Conservation (phyloP, 768 basidiomycete species). For the Lyophyllum semitale region DNA sequence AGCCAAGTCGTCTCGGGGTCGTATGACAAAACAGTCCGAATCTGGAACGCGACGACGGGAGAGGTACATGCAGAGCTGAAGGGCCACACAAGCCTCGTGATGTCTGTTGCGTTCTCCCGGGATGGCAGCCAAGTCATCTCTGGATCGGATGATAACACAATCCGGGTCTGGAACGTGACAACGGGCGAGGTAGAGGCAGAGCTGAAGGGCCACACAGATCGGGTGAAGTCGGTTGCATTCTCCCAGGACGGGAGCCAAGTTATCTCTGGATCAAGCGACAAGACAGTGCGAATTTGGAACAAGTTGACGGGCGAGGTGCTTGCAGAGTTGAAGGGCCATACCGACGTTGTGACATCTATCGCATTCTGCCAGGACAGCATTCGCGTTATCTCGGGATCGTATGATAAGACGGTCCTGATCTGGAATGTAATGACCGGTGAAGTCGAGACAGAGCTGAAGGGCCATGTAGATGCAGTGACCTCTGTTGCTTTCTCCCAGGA, state of each 20-base stretch:
- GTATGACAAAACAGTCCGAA: not conserved
- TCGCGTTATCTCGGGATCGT: not conserved
- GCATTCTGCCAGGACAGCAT: not conserved
- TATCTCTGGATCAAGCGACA: not conserved
- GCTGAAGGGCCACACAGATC: not conserved
- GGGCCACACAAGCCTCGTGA: conserved; percentile 2
- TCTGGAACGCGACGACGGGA: not conserved
- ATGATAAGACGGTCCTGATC: not conserved
- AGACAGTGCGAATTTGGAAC: not conserved
- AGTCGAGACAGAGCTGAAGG: not conserved
- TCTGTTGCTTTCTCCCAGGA: not conserved
- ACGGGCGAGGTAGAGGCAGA: not conserved
- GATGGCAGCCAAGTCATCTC: conserved; percentile 1
- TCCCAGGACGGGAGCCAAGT: not conserved
- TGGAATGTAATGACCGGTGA: not conserved
- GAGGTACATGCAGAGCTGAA: not conserved
- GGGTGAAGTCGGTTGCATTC: not conserved
- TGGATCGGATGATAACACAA: not conserved
- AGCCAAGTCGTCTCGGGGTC: conserved; percentile 2
- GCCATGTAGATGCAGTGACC: not conserved
- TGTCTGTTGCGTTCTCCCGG: conserved; percentile 10
- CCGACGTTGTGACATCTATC: not conserved
- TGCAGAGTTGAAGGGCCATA: not conserved
- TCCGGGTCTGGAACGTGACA: not conserved
- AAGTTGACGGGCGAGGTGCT: not conserved